These are phyloP conservation scores for Hymenoscyphus fraxineus DNA, from an alignment of 2,329 filamentous ascomycete genomes.

Conservation along the genomic window DNA sequence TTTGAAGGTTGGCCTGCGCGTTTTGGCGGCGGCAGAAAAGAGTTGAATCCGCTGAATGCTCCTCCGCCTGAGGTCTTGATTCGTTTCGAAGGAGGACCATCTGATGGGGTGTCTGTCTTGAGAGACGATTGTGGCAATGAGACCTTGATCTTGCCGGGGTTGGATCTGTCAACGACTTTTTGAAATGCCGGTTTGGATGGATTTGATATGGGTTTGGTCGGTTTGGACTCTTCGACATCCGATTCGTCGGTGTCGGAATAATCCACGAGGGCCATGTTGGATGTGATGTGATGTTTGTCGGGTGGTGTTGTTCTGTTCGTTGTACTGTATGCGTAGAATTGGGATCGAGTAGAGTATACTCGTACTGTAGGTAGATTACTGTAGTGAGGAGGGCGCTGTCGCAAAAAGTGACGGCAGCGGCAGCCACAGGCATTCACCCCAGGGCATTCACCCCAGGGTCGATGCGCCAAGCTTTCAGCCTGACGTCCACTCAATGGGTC, in stretches of 20 bases:
- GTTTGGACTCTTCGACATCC: constrained; percentile 45
- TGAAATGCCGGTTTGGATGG: constrained; percentile 62
- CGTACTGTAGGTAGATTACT: too few species aligned
- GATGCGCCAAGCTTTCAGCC: constrained; percentile 1
- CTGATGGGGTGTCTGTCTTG: constrained; percentile 38
- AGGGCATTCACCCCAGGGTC: too few species aligned
- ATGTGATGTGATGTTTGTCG: constrained; percentile 5
- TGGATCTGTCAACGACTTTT: constrained; percentile 76
- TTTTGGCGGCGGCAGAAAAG: constrained; percentile 83
- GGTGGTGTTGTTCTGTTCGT: background rate
- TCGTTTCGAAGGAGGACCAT: constrained; percentile 67
- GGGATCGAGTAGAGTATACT: too few species aligned
- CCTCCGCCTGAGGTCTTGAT: constrained; percentile 54
- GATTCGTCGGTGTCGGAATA: constrained; percentile 67
- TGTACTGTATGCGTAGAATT: too few species aligned
- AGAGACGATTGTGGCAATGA: constrained; percentile 58
- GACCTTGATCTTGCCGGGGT: constrained; percentile 80
- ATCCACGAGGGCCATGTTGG: constrained; percentile 59
- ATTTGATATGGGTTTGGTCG: constrained; percentile 33
- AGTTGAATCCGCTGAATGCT: constrained; percentile 77
- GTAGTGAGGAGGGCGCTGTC: too few species aligned
- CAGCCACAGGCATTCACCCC: too few species aligned
- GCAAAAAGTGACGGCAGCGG: too few species aligned
- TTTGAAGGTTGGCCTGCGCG: constrained; percentile 42
- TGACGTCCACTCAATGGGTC: background rate